Evolutionary conservation across 768 basidiomycete species (phyloP), one percentile per base, ranked within the genome.

Genomic region (Tulasnella sp.): DNA sequence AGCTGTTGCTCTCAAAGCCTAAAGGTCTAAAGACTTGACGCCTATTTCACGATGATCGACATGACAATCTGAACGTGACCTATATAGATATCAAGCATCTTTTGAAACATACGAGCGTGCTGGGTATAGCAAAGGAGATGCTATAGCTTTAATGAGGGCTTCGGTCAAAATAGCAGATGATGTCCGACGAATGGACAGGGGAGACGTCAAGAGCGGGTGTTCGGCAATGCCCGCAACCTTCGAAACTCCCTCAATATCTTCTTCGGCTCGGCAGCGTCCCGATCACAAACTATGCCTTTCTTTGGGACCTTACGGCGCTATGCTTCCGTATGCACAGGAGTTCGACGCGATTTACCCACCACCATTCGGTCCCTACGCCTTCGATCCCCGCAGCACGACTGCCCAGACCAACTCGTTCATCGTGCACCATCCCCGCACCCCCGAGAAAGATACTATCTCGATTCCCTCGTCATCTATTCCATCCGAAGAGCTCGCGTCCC

Each of bases 311-410:
- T 94, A 90, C 83, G 94, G 94, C 50, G 92, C 93, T 1, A 91
- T 89, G 6, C 86, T 94, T 22, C 84, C 85, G 9, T 90, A 91
- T 0, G 85, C 86, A 28, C 89, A 92, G 77, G 94, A 96, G 84
- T 95, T 92, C 83, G 88, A 89, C 80, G 94, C 93, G 9, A 87
- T 89, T 82, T 95, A 94, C 83, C 94, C 94, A 1, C 91, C 92
- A 0, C 93, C 93, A 0, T 94, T 89, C 83, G 93, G 93, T 1
- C 93, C 93, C 3, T 87, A 85, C 79, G 85, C 85, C 0, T 83
- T 83, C 37, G 84, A 83, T 18, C 86, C 80, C n/a, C 24, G n/a
- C n/a, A 80, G 20, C 74, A 28, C 20, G 58, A 69, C 78, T 22
- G 78, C 24, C 41, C 48, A 34, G 37, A 80, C 80, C 34, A 80